phyloP scores from a whole-genome alignment of 177 flowering plant genomes.

The Vitis hybrid region DNA sequence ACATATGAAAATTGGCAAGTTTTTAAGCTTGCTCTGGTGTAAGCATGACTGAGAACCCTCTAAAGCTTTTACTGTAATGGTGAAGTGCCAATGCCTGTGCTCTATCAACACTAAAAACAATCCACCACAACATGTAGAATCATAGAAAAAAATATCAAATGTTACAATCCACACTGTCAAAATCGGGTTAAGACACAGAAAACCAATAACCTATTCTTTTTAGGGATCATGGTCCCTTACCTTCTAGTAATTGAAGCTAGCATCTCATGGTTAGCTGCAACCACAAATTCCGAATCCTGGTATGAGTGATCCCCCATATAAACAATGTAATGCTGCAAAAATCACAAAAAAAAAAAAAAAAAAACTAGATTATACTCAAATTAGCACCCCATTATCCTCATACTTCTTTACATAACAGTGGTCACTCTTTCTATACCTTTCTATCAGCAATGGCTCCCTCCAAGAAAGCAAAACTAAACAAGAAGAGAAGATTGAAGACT shows the following conservation, averaged over 20 bases:
- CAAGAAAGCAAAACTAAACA: constrained; percentile 16
- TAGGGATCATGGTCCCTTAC: constrained; percentile 12
- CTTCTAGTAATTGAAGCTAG: constrained; percentile 51
- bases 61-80: constrained; percentile 60
- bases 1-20: constrained; percentile 15
- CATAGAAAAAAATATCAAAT: too few species aligned
- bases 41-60: constrained; percentile 70
- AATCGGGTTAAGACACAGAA: too few species aligned
- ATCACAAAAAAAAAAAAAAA: background rate
- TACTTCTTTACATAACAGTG: background rate
- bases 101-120: constrained; percentile 20
- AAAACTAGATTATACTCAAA: background rate
- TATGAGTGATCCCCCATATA: constrained; percentile 66
- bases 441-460: constrained; percentile 24
- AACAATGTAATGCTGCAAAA: constrained; percentile 58
- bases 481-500: constrained; percentile 23
- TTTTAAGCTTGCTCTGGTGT: constrained; percentile 48
- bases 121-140: too few species aligned
- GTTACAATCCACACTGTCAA: too few species aligned
- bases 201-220: background rate
- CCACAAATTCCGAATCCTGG: constrained; percentile 42
- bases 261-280: constrained; percentile 47
- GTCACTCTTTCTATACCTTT: constrained; percentile 23
- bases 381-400: background rate
- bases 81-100: constrained; percentile 38